Conservation (phyloP, 441 rosid species). For the Euphorbia schlechtendalii region DNA sequence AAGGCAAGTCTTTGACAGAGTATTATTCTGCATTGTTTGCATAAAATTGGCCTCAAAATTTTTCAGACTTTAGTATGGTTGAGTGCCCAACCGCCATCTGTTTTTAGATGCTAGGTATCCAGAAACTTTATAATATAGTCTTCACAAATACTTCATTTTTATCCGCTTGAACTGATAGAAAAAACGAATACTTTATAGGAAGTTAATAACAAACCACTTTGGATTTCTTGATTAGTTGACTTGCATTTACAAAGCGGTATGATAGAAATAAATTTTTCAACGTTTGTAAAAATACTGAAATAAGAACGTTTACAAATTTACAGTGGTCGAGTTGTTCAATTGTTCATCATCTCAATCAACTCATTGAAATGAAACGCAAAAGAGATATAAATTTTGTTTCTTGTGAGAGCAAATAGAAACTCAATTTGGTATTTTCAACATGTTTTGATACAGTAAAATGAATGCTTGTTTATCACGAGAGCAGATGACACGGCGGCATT, state of each 20-base stretch:
- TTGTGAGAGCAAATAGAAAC: not conserved
- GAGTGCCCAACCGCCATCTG: constrained; percentile 15
- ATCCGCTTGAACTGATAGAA: constrained; percentile 21
- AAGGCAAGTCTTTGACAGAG: constrained; percentile 35
- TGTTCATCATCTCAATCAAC: constrained; percentile 30
- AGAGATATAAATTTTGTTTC: not conserved
- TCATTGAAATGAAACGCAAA: constrained; percentile 29
- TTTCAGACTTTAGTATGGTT: too few species aligned
- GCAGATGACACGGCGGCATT: constrained; percentile 7
- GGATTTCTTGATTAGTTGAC: too few species aligned
- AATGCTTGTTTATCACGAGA: constrained; percentile 18
- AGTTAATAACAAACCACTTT: not conserved
- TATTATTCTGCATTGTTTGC: not conserved
- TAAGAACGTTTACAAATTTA: too few species aligned
- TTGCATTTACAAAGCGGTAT: too few species aligned
- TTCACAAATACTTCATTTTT: constrained; percentile 26
- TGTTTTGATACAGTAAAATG: too few species aligned
- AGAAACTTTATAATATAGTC: constrained; percentile 33
- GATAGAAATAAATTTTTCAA: too few species aligned
- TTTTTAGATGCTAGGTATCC: constrained; percentile 25
- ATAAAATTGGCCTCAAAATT: not conserved
- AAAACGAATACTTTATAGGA: not conserved
- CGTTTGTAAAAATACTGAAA: too few species aligned
- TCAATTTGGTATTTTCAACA: not conserved
- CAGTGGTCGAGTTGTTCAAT: constrained; percentile 21